Conservation (phyloP, 169 alveolate species). For the Theileria luwenshuni region DNA sequence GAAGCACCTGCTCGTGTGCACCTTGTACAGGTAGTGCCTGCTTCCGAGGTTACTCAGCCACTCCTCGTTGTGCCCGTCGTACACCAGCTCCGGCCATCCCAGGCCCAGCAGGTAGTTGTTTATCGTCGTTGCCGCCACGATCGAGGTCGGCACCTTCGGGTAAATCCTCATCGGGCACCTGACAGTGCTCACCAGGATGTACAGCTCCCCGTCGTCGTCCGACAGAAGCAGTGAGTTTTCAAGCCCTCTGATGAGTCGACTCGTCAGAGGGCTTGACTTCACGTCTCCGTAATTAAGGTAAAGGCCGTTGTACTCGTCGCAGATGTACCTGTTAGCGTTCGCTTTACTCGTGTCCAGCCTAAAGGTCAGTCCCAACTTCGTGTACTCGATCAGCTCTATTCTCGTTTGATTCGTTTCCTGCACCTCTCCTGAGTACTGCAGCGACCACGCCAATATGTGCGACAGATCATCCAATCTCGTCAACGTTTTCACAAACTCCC, state of each 20-base stretch:
- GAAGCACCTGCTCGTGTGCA: conserved; percentile 63
- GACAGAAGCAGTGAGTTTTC: conserved; percentile 56
- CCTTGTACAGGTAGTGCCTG: conserved; percentile 67
- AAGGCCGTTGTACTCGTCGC: conserved; percentile 68
- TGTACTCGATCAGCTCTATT: conserved; percentile 38
- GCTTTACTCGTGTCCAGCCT: conserved; percentile 34
- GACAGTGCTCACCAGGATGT: conserved; percentile 59
- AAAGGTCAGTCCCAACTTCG: conserved; percentile 65
- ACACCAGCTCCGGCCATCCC: conserved; percentile 65
- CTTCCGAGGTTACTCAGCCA: conserved; percentile 61
- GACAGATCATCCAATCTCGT: conserved; percentile 64
- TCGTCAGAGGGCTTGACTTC: conserved; percentile 63
- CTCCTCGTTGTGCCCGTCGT: conserved; percentile 57
- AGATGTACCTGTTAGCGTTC: conserved; percentile 45
- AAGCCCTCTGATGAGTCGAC: conserved; percentile 58
- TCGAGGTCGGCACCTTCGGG: conserved; percentile 50
- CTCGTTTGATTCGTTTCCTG: not conserved
- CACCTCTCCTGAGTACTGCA: conserved; percentile 18
- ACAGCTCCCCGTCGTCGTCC: conserved; percentile 64
- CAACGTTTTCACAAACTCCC: conserved; percentile 35
- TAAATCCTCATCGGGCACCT: conserved; percentile 53
- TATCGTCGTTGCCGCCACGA: conserved; percentile 20
- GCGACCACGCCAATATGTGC: conserved; percentile 66
- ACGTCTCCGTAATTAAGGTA: conserved; percentile 62
- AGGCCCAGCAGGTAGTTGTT: conserved; percentile 44